A percentile compares a stretch with the other conserved stretches of the same genome.
These are phyloP conservation scores for Agrocybe pediades DNA, from an alignment of 768 basidiomycete species.

Conservation along the genomic window DNA sequence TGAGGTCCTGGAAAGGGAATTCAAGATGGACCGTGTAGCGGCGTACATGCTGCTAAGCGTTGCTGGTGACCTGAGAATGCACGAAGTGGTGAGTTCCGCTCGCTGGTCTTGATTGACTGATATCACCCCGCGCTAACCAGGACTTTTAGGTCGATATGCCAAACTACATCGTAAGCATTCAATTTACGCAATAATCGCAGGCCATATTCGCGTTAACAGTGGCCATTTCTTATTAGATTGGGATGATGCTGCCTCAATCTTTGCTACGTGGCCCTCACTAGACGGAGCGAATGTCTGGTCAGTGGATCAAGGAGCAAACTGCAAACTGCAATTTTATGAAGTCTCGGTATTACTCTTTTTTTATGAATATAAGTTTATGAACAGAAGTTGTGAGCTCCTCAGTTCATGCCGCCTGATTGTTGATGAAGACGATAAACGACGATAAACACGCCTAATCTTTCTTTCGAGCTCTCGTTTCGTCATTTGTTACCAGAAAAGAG, in stretches of 20 bases:
- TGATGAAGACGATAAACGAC: not conserved
- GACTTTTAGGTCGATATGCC: slow-evolving; percentile 60
- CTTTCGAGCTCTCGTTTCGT: too few species aligned
- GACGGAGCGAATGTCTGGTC: slow-evolving; percentile 4
- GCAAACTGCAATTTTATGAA: not conserved
- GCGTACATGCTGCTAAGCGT: slow-evolving; percentile 68
- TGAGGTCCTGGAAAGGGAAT: slow-evolving; percentile 44
- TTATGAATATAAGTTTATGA: too few species aligned
- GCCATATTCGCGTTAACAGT: not conserved
- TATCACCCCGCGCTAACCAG: not conserved
- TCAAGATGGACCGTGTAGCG: slow-evolving; percentile 43
- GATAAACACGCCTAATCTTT: not conserved
- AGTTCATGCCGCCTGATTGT: too few species aligned
- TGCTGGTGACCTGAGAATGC: slow-evolving; percentile 58
- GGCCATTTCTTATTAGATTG: slow-evolving; percentile 36
- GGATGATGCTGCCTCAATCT: slow-evolving; percentile 56
- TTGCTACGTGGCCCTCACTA: slow-evolving; percentile 27
- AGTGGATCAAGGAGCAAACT: slow-evolving; percentile 1
- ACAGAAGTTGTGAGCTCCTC: not conserved
- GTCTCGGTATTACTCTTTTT: not conserved
- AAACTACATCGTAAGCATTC: slow-evolving; percentile 54
- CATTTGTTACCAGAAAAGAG: too few species aligned
- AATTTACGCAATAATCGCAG: not conserved
- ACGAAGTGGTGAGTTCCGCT: slow-evolving; percentile 61
- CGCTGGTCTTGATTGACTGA: slow-evolving; percentile 2